Evolutionary conservation across 2,329 filamentous ascomycete genomes (phyloP).

Genomic region (Fusarium albidum): DNA sequence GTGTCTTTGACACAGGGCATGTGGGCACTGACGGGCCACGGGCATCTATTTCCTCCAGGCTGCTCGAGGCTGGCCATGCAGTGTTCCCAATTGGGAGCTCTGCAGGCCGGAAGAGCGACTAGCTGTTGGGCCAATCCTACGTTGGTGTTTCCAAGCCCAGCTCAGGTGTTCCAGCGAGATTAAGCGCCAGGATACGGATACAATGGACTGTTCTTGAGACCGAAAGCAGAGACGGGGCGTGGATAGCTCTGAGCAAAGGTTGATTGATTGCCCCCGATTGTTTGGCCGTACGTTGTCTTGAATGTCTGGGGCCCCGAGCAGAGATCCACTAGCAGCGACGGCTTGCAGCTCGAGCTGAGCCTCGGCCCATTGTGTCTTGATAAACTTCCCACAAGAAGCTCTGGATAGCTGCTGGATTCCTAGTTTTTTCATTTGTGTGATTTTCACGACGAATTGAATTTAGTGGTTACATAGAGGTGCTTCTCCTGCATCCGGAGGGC

Average conservation of each 20-base stretch:
- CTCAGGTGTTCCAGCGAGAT: slow-evolving; percentile 32
- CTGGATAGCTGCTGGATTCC: not conserved
- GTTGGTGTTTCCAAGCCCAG: slow-evolving; percentile 32
- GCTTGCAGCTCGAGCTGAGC: slow-evolving; percentile 26
- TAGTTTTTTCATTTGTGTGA: not conserved
- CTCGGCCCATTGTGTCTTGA: slow-evolving; percentile 29
- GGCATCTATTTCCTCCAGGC: slow-evolving; percentile 7
- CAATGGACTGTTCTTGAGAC: not conserved
- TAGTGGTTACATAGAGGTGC: slow-evolving; percentile 23
- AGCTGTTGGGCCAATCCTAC: slow-evolving; percentile 39
- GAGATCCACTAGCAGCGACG: slow-evolving; percentile 16
- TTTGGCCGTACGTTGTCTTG: slow-evolving; percentile 16
- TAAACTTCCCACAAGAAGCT: slow-evolving; percentile 21
- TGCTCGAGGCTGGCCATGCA: slow-evolving; percentile 15
- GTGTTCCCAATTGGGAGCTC: slow-evolving; percentile 38
- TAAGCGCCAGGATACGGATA: slow-evolving; percentile 36
- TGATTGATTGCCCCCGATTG: slow-evolving; percentile 8
- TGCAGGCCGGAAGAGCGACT: slow-evolving; percentile 34
- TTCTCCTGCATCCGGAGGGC: slow-evolving; percentile 25
- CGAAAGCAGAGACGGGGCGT: slow-evolving; percentile 19
- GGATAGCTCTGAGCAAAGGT: slow-evolving; percentile 6
- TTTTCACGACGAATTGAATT: slow-evolving; percentile 5
- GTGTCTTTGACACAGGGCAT: slow-evolving; percentile 25
- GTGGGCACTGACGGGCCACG: slow-evolving; percentile 15
- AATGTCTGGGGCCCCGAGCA: slow-evolving; percentile 3